Base-by-base conservation (phyloP, 202 grass and related monocot species). In the Schoenoplectus tabernaemontani region DNA sequence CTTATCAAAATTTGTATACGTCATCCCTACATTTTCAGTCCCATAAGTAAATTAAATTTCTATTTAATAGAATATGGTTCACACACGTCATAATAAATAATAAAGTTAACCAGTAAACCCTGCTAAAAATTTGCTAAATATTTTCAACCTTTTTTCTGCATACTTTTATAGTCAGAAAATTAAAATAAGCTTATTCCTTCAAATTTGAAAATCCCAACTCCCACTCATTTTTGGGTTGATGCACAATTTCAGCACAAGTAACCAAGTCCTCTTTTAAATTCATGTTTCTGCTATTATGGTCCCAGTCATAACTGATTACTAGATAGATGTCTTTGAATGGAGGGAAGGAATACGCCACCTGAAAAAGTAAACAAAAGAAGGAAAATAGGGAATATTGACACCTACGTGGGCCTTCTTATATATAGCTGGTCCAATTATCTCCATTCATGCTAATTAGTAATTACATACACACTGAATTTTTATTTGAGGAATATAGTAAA, bases 331-430 rank as follows among this genome's bases (percentile, higher is more conserved):
- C 68, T 73, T 73, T 73, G 13, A 51, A 51, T 24, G 44, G 0
- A 50, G 50, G 43, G 6, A 72, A 72, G 67, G 67, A n/a, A 54
- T 54, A 72, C 23, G 19, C 43, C 68, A 72, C 68, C 43, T 72
- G 68, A 50, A 72, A 72, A 50, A 50, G 17, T 5, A 4, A 72
- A 47, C 7, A 1, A 72, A 3, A 9, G 8, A 65, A 68, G n/a
- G 2, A 26, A 70, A 23, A 22, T 12, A 70, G 41, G 7, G 66
- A 71, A 71, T 48, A 71, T 71, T 48, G 61, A 64, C 33, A 64
- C 61, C 33, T 37, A 17, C 7, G 67, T 71, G 66, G 37, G 8
- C 65, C 65, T 69, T n/a, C n/a, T n/a, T n/a, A n/a, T n/a, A n/a
- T n/a, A 50, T 46, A 71, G 43, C 68, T 51, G 68, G 68, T 13